phyloP scores from a whole-genome alignment of 1,139 yeast species.

The Sugiyamaella grinbergsii region DNA sequence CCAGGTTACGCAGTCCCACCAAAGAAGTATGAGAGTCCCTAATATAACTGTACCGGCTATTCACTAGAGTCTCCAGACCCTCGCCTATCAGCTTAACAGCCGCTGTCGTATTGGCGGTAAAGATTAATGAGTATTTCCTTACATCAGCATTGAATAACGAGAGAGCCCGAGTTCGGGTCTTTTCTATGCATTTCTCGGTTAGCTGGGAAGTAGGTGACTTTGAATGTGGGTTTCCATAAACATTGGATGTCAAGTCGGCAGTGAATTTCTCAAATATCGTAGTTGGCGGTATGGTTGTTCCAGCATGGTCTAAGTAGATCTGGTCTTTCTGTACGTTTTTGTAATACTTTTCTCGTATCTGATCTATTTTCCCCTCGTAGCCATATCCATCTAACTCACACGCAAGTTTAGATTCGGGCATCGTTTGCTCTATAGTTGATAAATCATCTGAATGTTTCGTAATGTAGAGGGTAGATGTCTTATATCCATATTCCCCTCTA shows the following conservation, averaged over 20 bases:
- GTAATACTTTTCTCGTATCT: slow-evolving; percentile 5
- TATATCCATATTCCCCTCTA: too few species aligned
- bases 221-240: slow-evolving; percentile 49
- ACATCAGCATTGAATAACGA: slow-evolving; percentile 43
- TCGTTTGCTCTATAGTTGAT: neutral
- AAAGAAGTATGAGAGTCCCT: slow-evolving; percentile 47
- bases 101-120: slow-evolving; percentile 47
- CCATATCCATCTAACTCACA: slow-evolving; percentile 8
- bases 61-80: slow-evolving; percentile 28
- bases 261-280: slow-evolving; percentile 36
- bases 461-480: too few species aligned
- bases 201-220: slow-evolving; percentile 38
- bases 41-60: slow-evolving; percentile 36
- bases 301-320: slow-evolving; percentile 44
- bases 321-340: neutral
- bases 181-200: slow-evolving; percentile 35
- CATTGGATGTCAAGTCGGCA: slow-evolving; percentile 30
- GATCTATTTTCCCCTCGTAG: slow-evolving; percentile 10
- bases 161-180: slow-evolving; percentile 39
- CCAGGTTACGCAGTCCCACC: slow-evolving; percentile 45
- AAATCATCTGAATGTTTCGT: neutral
- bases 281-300: slow-evolving; percentile 43
- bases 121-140: slow-evolving; percentile 44
- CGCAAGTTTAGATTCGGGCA: slow-evolving; percentile 5
- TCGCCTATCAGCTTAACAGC: slow-evolving; percentile 46